Base-by-base conservation (phyloP, 2,329 filamentous ascomycete genomes). In the Lecanosticta acicola region DNA sequence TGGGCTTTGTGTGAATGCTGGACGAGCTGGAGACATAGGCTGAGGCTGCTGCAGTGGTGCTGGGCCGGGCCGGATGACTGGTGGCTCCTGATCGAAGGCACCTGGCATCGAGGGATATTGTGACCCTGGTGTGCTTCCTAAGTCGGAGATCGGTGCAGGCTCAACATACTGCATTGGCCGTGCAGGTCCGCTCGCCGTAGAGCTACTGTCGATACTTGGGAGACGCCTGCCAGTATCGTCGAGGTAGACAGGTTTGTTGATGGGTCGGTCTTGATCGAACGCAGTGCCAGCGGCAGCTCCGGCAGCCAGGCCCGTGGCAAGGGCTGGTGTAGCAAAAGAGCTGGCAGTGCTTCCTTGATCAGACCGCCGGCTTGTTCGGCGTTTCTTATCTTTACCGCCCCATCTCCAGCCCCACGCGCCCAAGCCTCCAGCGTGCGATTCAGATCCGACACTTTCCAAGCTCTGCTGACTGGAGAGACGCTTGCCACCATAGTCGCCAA, bases 11-110 rank as follows among this genome's bases (percentile, higher is more conserved):
- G 60, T 60, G 45, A 64, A 62, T 2, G 60, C 55, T 16, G 62
- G 55, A 21, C 57, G 48, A 2, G 94, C 80, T 0, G 86, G 87
- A 2, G 78, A 74, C 48, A 87, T 77, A 2, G 90, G 90, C 56
- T 89, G 84, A 2, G 90, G 90, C 58, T 94, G 87, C 63, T 93
- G 85, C n/a, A 96, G 73, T 9, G 83, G 81, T 24, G 88, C 76
- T 0, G 79, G 73, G 4, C 71, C 79, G 3, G 82, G 78, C 34
- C 78, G 74, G 13, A 65, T 68, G 17, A 68, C 64, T 2, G 71
- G 62, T 5, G 70, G 59, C 9, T 50, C 45, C n/a, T 58, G 43
- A 13, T 60, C 58, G 29, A 59, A 64, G 20, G 54, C 56, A 10
- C 61, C 62, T 8, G 62, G 58, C 51, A 64, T 59, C 1, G 59